Evolutionary conservation across 176 grass and related monocot genomes (phyloP), one percentile per base, ranked within the genome.

Genomic region (Oryza australiensis): DNA sequence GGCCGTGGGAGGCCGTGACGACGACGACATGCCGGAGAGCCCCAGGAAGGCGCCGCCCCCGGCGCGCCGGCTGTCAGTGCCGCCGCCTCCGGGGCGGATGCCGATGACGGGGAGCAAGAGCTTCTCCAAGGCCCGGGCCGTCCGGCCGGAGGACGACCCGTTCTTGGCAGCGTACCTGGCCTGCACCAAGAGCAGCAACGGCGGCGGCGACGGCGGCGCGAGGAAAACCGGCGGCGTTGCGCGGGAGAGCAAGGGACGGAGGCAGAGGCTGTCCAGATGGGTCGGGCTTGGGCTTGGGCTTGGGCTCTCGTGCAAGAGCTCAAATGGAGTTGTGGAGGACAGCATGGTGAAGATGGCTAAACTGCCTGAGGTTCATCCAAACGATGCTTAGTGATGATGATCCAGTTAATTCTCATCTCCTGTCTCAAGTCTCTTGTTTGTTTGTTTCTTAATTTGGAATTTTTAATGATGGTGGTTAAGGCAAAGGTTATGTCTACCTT

Each of bases 101-200:
- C 22, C 70, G 3, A 2, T 57, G 69, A 23, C 70, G 8, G 2
- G 73, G 11, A 5, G 33, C 5, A 80, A 59, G 78, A 73, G 37
- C 13, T 41, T 55, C 40, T 62, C 57, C 7, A 77, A 63, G 29
- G 72, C 0, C 7, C 55, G 66, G 15, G 77, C 70, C 83, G 73
- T 81, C 7, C 80, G 77, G n/a, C 90, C 89, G 2, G 93, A 86
- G 64, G 92, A 89, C 3, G 95, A 98, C 68, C 95, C 92, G 9
- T 98, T 98, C 83, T 82, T 98, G 3, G 88, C 95, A 3, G 95
- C 95, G 41, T 91, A 88, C 75, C 79, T 93, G 34, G 95, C 88
- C 64, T 98, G 95, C 90, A 98, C 95, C 74, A 98, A 74, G 80
- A 87, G 88, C 45, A 49, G 3, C 29, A 15, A 0, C 32, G 5